A percentile compares a stretch with the other conserved stretches of the same genome.
These are phyloP conservation scores for Fraxinus angustifolia DNA, from an alignment of 305 asterid genomes.

Conservation along the genomic window DNA sequence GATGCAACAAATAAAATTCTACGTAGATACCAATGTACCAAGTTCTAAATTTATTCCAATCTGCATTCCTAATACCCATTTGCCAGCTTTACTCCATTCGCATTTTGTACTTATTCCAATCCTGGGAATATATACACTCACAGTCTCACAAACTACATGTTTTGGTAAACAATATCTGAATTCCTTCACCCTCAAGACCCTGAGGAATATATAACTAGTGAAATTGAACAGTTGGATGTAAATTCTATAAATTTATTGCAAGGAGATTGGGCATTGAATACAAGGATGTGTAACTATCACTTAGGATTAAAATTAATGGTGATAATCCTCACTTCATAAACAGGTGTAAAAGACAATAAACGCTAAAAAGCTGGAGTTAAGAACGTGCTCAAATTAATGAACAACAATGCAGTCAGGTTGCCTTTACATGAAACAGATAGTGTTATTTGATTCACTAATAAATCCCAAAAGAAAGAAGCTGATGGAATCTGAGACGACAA, in stretches of 20 bases:
- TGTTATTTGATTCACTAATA: slow-evolving; percentile 12
- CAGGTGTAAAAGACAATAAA: neutral
- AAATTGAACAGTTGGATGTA: neutral
- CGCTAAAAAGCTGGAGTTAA: neutral
- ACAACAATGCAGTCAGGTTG: neutral
- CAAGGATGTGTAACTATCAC: neutral
- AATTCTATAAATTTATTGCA: neutral
- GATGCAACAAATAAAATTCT: neutral
- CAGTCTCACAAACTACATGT: neutral
- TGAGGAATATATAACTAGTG: neutral
- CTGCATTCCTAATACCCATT: neutral
- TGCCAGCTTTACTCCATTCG: neutral
- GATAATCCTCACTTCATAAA: slow-evolving; percentile 1
- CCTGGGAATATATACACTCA: neutral
- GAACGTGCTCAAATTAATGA: neutral
- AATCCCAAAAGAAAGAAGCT: neutral
- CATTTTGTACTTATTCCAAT: neutral
- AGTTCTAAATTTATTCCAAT: neutral
- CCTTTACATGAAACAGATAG: neutral
- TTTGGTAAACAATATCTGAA: neutral
- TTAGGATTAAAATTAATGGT: neutral
- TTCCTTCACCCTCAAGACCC: neutral
- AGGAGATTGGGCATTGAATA: neutral
- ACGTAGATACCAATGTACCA: neutral
- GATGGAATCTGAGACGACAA: neutral